A percentile compares a stretch with the other conserved stretches of the same genome.
phyloP scores from a whole-genome alignment of 2,329 filamentous ascomycete species.

The Ciborinia camelliae region DNA sequence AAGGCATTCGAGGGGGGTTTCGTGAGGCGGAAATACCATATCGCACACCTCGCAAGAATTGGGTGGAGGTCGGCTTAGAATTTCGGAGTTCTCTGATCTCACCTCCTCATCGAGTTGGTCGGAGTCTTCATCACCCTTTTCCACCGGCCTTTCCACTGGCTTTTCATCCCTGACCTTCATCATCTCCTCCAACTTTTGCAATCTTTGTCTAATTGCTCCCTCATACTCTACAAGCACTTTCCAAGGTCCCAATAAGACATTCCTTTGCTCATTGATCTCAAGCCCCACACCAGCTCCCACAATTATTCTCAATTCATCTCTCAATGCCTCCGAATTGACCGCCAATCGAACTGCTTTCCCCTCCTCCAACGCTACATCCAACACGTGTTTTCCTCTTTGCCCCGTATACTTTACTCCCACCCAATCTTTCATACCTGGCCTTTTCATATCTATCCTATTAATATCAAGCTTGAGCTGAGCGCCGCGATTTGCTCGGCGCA shows the following conservation, averaged over 20 bases:
- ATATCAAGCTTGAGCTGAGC: neutral
- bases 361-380: conserved; percentile 12
- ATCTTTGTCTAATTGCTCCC: neutral
- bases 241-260: conserved; percentile 4
- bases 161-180: neutral
- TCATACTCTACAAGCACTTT: conserved; percentile 10
- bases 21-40: neutral
- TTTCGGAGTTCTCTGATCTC: neutral
- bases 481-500: neutral
- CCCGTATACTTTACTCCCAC: neutral
- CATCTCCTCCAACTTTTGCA: neutral
- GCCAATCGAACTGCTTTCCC: neutral
- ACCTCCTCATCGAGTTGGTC: no score
- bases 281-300: neutral
- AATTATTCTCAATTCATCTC: neutral
- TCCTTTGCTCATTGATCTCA: neutral
- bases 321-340: conserved; percentile 7
- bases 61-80: neutral
- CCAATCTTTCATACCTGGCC: neutral
- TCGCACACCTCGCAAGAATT: conserved; percentile 9
- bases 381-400: conserved; percentile 6
- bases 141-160: rapidly evolving
- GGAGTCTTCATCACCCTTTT: neutral
- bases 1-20: conserved; percentile 2
- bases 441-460: conserved; percentile 13